Base-by-base conservation (phyloP, 345 rosid species). In the Cardamine resedifolia region DNA sequence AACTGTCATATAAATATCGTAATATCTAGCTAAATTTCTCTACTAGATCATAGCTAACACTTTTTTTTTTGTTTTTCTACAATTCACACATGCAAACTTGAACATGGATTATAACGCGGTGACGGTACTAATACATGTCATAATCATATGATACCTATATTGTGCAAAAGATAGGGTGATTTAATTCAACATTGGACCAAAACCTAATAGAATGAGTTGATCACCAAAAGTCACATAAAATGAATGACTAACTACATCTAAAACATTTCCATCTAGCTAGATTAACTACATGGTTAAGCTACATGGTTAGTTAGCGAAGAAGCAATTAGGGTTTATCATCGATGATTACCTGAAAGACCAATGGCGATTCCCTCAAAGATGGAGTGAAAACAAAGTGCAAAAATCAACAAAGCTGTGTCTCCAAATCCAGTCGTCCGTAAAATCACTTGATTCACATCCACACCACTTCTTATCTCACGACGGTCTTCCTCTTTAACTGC, bases 281-380 rank as follows among this genome's bases (percentile, higher is more conserved):
- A n/a, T n/a, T n/a, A n/a, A n/a, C n/a, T n/a, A n/a, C n/a, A n/a
- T n/a, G 27, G 16, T 70, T 23, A 24, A 47, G n/a, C 5, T 48
- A 44, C 68, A 48, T 38, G 8, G 24, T 39, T 16, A 36, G 24
- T 33, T 12, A 16, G 12, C 4, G 7, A 19, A 59, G 21, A 51
- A 41, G 56, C 14, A 31, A 48, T 31, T 44, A 28, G 19, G 28
- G 28, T 36, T 47, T 19, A 41, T 26, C 5, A 31, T 14, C 2
- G 21, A 19, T 33, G 19, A n/a, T 43, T 85, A 87, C 91, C 96
- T 57, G 96, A 76, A 49, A 88, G 86, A 44, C 98, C 98, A 68
- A 92, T 78, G 6, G 96, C 98, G 11, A 90, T 92, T 6, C 98
- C 98, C 78, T 90, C 96, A 55, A 92, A 92, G 36, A 92, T 64